Base-by-base conservation (phyloP, 345 rosid species). In the Syzygium jambos region DNA sequence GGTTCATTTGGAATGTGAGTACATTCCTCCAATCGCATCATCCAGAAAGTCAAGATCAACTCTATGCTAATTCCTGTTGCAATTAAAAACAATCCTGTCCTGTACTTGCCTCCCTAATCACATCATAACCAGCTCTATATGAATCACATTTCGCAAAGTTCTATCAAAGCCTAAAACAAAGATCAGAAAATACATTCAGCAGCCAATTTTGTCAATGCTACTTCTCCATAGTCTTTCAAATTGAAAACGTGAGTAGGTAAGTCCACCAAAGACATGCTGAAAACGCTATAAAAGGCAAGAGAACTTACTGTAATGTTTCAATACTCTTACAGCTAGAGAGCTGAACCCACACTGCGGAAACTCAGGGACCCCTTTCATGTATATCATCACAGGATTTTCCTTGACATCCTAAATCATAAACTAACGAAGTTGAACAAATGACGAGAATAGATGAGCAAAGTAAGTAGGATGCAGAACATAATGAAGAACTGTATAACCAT, bases 311-410 rank as follows among this genome's bases (percentile, higher is more conserved):
- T 98, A 95, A 9, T 93, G 96, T 38, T 93, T 93, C 90, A 98
- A 88, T 12, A 96, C 96, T 89, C 96, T 94, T 10, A 96, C 97
- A n/a, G 99, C 99, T 73, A 95, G 91, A 5, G 99, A 93, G 90
- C 99, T 98, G 92, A 96, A 98, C 85, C 99, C 99, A 91, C 98
- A 98, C 88, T 94, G 99, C 90, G 98, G 99, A 91, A 89, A 82
- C 78, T 96, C 99, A 78, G 99, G 99, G 56, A 94, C 93, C 86
- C 99, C 99, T 93, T 98, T 96, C 98, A 96, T 98, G 93, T 95
- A 98, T 52, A 98, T 90, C 97, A 98, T 95, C 84, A 96, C 96
- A 30, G 98, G 99, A 56, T 98, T 94, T n/a, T 93, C 95, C 91
- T 91, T 95, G 84, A 98, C 97, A 94, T 98, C 99, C 99, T 98